A percentile compares a stretch with the other conserved stretches of the same genome.
phyloP scores from a whole-genome alignment of 805 yeast species.

The Saccharomycopsis olivae region DNA sequence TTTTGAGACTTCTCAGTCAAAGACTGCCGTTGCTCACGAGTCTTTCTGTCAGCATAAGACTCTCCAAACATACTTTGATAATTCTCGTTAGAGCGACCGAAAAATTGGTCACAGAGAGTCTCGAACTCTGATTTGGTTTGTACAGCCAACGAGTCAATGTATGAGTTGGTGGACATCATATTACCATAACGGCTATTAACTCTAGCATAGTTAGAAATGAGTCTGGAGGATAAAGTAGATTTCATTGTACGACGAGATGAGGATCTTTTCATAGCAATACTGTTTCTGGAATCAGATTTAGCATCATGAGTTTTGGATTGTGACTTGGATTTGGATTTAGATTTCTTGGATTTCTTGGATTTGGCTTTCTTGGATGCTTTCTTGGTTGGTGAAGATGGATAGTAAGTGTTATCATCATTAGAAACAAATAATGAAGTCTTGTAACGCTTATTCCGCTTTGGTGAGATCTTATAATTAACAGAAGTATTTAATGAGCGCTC shows the following conservation, averaged over 20 bases:
- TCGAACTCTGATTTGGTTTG: slow-evolving; percentile 17
- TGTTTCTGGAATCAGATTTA: no score
- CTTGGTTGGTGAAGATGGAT: slow-evolving; percentile 1
- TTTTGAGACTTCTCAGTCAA: no score
- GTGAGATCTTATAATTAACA: slow-evolving; percentile 16
- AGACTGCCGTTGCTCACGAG: no score
- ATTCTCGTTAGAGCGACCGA: slow-evolving; percentile 9
- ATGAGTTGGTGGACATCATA: neutral
- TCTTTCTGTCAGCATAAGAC: slow-evolving; percentile 12
- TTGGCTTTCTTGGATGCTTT: no score
- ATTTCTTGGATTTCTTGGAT: no score
- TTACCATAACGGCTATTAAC: neutral
- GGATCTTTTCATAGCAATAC: slow-evolving; percentile 4
- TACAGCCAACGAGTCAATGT: slow-evolving; percentile 11
- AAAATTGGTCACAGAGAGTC: slow-evolving; percentile 15
- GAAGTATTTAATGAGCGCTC: slow-evolving; percentile 8
- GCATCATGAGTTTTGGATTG: neutral
- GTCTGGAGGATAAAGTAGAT: slow-evolving; percentile 14
- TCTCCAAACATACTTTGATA: slow-evolving; percentile 16
- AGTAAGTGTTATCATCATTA: slow-evolving; percentile 7
- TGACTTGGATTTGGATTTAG: no score
- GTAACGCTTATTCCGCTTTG: slow-evolving; percentile 16
- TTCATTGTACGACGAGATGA: slow-evolving; percentile 11
- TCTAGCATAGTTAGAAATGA: slow-evolving; percentile 11
- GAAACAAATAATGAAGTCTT: slow-evolving; percentile 13